Evolutionary conservation across 1,284 basidiomycete species (phyloP), one percentile per base, ranked within the genome.

Genomic region (Ceratobasidium papillatum): DNA sequence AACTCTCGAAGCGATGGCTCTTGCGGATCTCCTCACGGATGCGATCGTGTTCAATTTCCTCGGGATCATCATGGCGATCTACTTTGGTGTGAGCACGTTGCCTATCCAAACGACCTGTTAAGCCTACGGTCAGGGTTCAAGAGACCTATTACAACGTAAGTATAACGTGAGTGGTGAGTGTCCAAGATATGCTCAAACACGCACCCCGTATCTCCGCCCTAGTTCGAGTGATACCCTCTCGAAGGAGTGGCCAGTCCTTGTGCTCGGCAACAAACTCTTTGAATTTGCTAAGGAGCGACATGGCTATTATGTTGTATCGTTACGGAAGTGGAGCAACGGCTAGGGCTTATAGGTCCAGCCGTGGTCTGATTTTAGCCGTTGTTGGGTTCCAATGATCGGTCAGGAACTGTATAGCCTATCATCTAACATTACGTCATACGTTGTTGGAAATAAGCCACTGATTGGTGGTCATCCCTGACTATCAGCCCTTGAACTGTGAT

Each of bases 1-100:
- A 99, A 77, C 91, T 94, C 47, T 88, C 81, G 83, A 94, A 98
- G 36, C 95, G 88, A 83, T 98, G 96, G 19, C 85, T 83, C 2
- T 88, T 88, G 76, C 90, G 90, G 79, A 97, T 96, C 79, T 90
- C 86, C 68, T 87, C 85, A 25, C 91, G 84, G 76, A 91, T 85
- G 43, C 86, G 83, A 78, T 94, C 92, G n/a, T 87, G 83, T 43
- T 85, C 86, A 78, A 88, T 87, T 81, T 94, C 93, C 68, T 89
- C 82, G 0, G 89, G 88, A 49, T 87, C 89, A 80, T 96, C 93
- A 80, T 96, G 95, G 52, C 94, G 82, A 75, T 86, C 77, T 78
- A 43, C 87, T 61, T 87, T 88, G 89, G 77, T 0, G 72, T 30
- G 7, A 34, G 25, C 25, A 49, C 43, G 52, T 27, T 14, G 56